Base-by-base conservation (phyloP, 2,329 filamentous ascomycete species). In the Monilinia fructicola region DNA sequence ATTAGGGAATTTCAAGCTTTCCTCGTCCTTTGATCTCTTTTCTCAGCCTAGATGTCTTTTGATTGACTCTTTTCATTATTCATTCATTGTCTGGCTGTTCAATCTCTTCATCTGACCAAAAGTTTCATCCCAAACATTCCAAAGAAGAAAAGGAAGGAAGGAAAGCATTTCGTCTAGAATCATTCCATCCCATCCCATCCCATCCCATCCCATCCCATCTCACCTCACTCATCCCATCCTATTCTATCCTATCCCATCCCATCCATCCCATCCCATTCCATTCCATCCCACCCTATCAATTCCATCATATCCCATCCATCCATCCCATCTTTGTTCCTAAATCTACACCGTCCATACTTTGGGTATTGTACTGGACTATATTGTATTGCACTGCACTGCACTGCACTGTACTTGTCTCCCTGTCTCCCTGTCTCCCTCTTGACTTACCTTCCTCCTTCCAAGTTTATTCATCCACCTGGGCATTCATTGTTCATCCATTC, bases 271-370 rank as follows among this genome's bases (percentile, higher is more conserved):
- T 35, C 31, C 31, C 5, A 35, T 35, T 7, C 31, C 2, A 35
- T 35, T 6, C 9, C 3, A 35, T 35, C 31, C 31, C 31, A 35
- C 9, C 31, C 31, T 1, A 35, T 35, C 31, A 4, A 35, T 35
- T 7, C 31, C 3, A 35, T 35, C 31, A 4, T 6, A 35, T 35
- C 31, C 31, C 31, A 35, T 35, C 31, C 31, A 35, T 35, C 31
- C 55, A 59, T 59, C 56, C 56, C 56, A 60, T 60, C 56, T 60
- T 60, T 50, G 56, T 50, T 60, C 56, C 6, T 28, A 12, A 16
- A 23, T 60, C 56, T 23, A 48, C 55, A 59, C 55, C 55, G 55
- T 59, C 40, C 35, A 46, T n/a, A n/a, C 14, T 28, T 14, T 14
- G 12, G 11, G 38, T 9, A 40, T 11, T 2, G 38, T 14, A 35